Evolutionary conservation across 495 filamentous ascomycete species (phyloP), one percentile per base, ranked within the genome.

Genomic region (Penicillium riverlandense): DNA sequence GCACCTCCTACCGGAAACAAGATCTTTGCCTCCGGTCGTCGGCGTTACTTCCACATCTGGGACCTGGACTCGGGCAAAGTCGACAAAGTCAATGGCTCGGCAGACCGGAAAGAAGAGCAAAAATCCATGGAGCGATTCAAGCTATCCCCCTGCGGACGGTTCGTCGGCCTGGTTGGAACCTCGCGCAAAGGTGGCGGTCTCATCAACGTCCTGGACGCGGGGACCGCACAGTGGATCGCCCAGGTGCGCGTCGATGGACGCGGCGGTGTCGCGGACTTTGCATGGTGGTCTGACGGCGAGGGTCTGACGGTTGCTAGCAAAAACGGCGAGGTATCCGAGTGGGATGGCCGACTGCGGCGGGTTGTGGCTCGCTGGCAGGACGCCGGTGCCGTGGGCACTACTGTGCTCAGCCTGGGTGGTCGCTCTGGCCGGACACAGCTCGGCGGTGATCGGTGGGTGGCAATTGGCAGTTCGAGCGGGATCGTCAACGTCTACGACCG

Each of bases 401-500:
- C 88, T 0, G 83, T 86, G 3, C 69, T 97, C 42, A 77, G 81
- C 30, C 70, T 95, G 10, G 90, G 90, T 33, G 89, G 86, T 7
- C 63, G 62, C 11, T 72, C 75, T 0, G 81, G 80, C 8, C 60
- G 65, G 5, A 53, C 60, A 11, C 66, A 73, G 40, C 69, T 95
- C 6, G 90, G 90, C n/a, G 82, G 79, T 1, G 85, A 95, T 59
- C 72, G 87, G 45, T 97, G 88, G 88, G 75, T 96, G 7, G 90
- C 86, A 8, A 72, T 96, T 16, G 92, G 92, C 6, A 86, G 81
- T 29, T 83, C 79, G 32, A 86, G 80, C 38, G 92, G 92, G 22
- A 81, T 98, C 15, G 79, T 95, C 22, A 96, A 96, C 58, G 72
- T 98, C 38, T 98, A 98, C 64, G 90, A 97, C 59, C 84, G 92